Percentiles rank a stretch among this genome's conserved stretches.
Conservation (phyloP, 192 early-diverging fungal genomes). For the Obelidium mucronatum region DNA sequence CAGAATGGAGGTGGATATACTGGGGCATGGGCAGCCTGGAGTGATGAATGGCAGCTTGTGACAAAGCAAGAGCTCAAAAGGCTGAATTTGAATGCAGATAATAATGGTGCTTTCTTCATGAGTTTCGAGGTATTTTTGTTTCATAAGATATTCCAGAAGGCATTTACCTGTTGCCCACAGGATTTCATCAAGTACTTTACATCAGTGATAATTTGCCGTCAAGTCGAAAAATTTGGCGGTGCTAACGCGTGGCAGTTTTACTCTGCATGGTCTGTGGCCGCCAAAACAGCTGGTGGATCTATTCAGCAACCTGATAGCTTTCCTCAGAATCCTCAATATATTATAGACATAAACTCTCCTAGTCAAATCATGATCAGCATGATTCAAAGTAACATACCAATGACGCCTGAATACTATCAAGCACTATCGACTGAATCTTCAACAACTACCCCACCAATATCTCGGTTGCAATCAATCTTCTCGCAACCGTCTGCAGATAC, state of each 20-base stretch:
- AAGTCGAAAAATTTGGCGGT: conserved; percentile 29
- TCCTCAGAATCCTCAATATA: conserved; percentile 52
- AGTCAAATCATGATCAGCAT: conserved; percentile 43
- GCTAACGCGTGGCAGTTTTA: conserved; percentile 46
- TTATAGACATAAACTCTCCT: conserved; percentile 24
- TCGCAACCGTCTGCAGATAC: not conserved
- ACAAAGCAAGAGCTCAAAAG: conserved; percentile 42
- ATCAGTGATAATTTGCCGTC: conserved; percentile 49
- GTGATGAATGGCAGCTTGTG: conserved; percentile 48
- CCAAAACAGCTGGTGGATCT: conserved; percentile 49
- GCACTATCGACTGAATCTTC: too few relatives aligned
- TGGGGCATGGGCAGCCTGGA: conserved; percentile 50
- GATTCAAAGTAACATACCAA: conserved; percentile 48
- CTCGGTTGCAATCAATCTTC: not conserved
- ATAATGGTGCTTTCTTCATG: conserved; percentile 59
- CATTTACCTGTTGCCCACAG: conserved; percentile 30
- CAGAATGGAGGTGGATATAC: conserved; percentile 31
- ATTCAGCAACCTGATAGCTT: conserved; percentile 50
- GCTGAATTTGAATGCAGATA: conserved; percentile 35
- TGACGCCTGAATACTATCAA: too few relatives aligned
- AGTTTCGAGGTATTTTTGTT: conserved; percentile 41
- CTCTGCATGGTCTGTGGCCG: conserved; percentile 47
- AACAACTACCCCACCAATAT: not conserved
- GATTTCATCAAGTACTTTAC: conserved; percentile 55
- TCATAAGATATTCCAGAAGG: not conserved